These are phyloP conservation scores for Didymellaceae sp. DNA, from an alignment of 2,329 filamentous ascomycete species.

Conservation along the genomic window DNA sequence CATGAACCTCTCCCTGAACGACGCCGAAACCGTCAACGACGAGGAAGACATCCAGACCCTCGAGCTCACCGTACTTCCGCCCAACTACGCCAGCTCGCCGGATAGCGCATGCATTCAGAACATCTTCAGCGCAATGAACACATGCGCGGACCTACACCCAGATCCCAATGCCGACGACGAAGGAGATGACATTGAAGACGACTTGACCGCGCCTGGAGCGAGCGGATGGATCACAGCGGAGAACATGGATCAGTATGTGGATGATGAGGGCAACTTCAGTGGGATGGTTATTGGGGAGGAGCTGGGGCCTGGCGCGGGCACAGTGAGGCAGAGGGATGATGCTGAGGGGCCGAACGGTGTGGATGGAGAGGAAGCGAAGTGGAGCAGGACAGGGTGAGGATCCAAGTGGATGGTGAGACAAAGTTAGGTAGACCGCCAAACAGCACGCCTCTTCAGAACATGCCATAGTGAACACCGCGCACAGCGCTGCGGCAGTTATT, in stretches of 20 bases:
- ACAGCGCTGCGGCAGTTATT: not conserved
- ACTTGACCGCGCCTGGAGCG: slow-evolving; percentile 71
- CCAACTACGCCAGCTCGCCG: slow-evolving; percentile 31
- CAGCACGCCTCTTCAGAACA: not conserved
- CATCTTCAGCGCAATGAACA: slow-evolving; percentile 73
- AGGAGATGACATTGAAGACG: slow-evolving; percentile 55
- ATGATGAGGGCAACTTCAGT: slow-evolving; percentile 49
- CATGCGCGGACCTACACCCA: slow-evolving; percentile 78
- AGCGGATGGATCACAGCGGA: slow-evolving; percentile 90
- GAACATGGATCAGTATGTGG: slow-evolving; percentile 77
- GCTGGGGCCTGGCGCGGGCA: slow-evolving; percentile 48
- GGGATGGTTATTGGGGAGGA: slow-evolving; percentile 38
- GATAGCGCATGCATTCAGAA: slow-evolving; percentile 50
- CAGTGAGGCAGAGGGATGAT: slow-evolving; percentile 44
- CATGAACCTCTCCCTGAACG: slow-evolving; percentile 54
- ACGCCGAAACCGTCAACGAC: slow-evolving; percentile 61
- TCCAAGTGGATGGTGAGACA: not conserved
- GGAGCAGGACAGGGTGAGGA: slow-evolving; percentile 42
- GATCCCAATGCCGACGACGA: slow-evolving; percentile 66
- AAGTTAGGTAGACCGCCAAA: not conserved
- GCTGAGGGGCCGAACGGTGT: slow-evolving; percentile 34
- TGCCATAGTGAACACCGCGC: not conserved
- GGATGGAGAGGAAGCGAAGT: slow-evolving; percentile 46
- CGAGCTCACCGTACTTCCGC: slow-evolving; percentile 71
- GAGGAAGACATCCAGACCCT: slow-evolving; percentile 70